Evolutionary conservation across 805 yeast species (phyloP).

Genomic region (Suhomyces pyralidae): DNA sequence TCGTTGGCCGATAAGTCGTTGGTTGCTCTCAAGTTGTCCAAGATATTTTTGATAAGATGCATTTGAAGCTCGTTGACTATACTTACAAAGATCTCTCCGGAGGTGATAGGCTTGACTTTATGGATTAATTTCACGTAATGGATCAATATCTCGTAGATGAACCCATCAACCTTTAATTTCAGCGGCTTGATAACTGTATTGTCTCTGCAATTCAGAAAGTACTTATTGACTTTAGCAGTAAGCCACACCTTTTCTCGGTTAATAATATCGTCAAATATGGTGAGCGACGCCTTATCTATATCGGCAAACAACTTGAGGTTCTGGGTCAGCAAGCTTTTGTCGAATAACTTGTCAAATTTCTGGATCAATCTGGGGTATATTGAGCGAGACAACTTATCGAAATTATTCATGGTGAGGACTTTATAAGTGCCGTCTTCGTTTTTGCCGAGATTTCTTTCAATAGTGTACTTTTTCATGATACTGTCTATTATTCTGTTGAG

Average conservation of each 20-base stretch:
- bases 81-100: conserved; percentile 30
- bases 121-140: conserved; percentile 42
- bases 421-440: conserved; percentile 32
- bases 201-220: conserved; percentile 16
- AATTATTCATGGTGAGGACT: conserved; percentile 43
- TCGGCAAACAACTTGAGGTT: conserved; percentile 40
- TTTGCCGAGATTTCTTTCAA: conserved; percentile 19
- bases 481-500: conserved; percentile 40
- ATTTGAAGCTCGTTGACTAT: conserved; percentile 39
- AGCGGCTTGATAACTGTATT: not conserved
- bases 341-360: conserved; percentile 34
- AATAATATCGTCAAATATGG: conserved; percentile 40
- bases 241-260: conserved; percentile 35
- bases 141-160: conserved; percentile 36
- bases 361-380: conserved; percentile 31
- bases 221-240: conserved; percentile 24
- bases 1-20: conserved; percentile 11
- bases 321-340: conserved; percentile 34
- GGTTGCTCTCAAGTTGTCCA: conserved; percentile 27
- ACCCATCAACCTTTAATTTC: conserved; percentile 31
- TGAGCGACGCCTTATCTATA: conserved; percentile 37
- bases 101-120: conserved; percentile 40
- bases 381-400: conserved; percentile 31
- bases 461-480: conserved; percentile 36
- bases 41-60: conserved; percentile 30